These are phyloP conservation scores for Globisporangium yorkense DNA, from an alignment of 352 stramenopile species.

Conservation along the genomic window DNA sequence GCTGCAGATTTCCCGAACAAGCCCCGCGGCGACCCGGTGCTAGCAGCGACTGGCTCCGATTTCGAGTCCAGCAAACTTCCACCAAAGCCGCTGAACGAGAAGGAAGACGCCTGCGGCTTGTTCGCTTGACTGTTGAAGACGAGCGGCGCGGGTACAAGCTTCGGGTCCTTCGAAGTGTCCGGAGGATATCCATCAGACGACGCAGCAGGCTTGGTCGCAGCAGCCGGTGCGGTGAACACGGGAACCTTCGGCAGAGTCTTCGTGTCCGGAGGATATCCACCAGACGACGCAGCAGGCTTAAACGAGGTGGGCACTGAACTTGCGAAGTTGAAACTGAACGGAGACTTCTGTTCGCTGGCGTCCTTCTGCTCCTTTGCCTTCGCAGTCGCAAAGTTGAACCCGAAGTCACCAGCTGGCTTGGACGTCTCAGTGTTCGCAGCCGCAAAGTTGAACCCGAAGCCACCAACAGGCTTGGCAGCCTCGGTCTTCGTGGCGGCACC, in stretches of 20 bases:
- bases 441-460: background rate
- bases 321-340: conserved; percentile 15
- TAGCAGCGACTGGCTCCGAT: background rate
- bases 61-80: conserved; percentile 3
- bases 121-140: background rate
- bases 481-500: background rate
- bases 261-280: conserved; percentile 33
- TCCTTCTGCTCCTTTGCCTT: background rate
- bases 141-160: background rate
- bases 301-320: conserved; percentile 19
- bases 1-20: conserved; percentile 8
- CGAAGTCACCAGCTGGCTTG: background rate
- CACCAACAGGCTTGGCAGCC: background rate
- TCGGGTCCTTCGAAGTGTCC: background rate
- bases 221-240: conserved; percentile 1
- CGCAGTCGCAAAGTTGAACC: conserved; percentile 8
- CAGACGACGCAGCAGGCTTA: conserved; percentile 17
- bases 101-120: conserved; percentile 5
- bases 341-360: background rate
- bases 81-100: conserved; percentile 15
- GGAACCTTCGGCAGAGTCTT: conserved; percentile 27
- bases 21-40: background rate
- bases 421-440: background rate
- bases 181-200: conserved; percentile 1
- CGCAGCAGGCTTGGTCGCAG: conserved; percentile 2